Base-by-base conservation (phyloP, 306 rosid species). In the Acacia crassicarpa region DNA sequence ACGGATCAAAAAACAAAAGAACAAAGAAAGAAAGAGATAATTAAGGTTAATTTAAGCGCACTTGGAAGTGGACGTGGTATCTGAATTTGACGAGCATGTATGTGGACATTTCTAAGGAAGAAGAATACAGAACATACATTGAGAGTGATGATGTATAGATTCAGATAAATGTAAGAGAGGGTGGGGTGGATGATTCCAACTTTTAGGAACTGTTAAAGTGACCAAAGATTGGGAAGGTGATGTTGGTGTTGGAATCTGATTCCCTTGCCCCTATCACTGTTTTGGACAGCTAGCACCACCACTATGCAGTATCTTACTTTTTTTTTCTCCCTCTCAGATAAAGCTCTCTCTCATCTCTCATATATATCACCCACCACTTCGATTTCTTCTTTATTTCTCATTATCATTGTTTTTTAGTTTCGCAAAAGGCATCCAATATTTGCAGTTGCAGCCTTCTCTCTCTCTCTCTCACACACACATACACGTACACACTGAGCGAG, bases 231-330 rank as follows among this genome's bases (percentile, higher is more conserved):
- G 78, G 78, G 77, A 43, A 83, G 83, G 53, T 61, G 67, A 25
- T 81, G 83, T 83, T 84, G 89, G 87, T 74, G 81, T 81, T 78
- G 89, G 89, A 87, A 87, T 87, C 87, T 84, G 68, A 87, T 87
- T 87, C 87, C 87, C 83, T 25, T 22, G 9, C 63, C 22, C 1
- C 9, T 61, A 75, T 81, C 86, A 66, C 76, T 75, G 22, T 45
- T 72, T 3, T 25, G 30, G 76, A 72, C 76, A 62, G 40, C 67
- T 62, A 72, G 22, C 59, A 70, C 41, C 19, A 67, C 25, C 46
- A 67, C 23, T 14, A 48, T 48, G 6, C 75, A 6, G 40, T 33
- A 46, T 72, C 41, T 14, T 23, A 43, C n/a, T 75, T 66, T 86
- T 82, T 82, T 74, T 35, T 17, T 4, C 80, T 59, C 75, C 87